Conservation (phyloP, 139 green algal genomes). For the Closterium sp. region DNA sequence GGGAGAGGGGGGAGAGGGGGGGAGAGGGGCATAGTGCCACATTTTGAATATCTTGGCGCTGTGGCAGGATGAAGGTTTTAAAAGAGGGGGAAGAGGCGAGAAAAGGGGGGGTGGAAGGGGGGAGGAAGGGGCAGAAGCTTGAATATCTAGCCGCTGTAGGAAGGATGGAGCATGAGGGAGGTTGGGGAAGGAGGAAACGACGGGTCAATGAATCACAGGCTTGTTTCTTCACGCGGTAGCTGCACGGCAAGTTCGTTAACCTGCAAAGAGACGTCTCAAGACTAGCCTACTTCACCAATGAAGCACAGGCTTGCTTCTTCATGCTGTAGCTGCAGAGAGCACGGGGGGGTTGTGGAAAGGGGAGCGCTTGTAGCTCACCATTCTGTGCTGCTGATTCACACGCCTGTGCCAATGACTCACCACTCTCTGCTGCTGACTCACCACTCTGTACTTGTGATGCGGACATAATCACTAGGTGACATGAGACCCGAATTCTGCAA, state of each 20-base stretch:
- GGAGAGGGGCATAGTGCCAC: too few species aligned
- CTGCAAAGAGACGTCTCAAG: too few species aligned
- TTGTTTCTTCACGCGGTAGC: too few species aligned
- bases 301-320: too few species aligned
- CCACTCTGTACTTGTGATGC: constrained; percentile 76
- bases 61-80: too few species aligned
- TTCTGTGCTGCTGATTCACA: constrained; percentile 70
- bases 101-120: neutral
- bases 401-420: constrained; percentile 70
- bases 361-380: constrained; percentile 22
- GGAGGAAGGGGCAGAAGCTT: too few species aligned
- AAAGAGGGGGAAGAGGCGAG: too few species aligned
- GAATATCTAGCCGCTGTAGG: neutral
- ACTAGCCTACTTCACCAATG: too few species aligned
- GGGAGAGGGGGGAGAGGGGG: too few species aligned
- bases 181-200: neutral
- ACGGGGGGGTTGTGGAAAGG: neutral
- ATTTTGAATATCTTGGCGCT: constrained; percentile 69
- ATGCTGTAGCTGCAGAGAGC: too few species aligned
- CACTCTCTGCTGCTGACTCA: constrained; percentile 70
- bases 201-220: too few species aligned
- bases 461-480: constrained; percentile 76
- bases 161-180: neutral
- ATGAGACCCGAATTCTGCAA: constrained; percentile 68
- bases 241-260: too few species aligned